Evolutionary conservation across 2,329 filamentous ascomycete species (phyloP), one percentile per base, ranked within the genome.

Genomic region (Thelonectria blattea): DNA sequence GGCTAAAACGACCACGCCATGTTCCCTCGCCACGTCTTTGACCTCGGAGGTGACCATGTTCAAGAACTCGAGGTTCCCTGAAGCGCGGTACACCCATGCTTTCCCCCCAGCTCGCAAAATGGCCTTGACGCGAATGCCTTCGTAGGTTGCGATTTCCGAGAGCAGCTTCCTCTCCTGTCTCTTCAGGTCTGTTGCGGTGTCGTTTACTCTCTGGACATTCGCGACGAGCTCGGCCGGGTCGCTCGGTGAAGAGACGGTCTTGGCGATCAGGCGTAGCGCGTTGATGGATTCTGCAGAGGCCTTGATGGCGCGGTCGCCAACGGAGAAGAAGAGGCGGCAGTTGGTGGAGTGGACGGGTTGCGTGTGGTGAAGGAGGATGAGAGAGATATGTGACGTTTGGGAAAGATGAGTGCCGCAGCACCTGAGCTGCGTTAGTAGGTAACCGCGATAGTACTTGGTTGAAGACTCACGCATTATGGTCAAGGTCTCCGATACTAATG

Each of bases 381-480:
- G 71, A 1, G 65, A 64, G 6, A 74, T 67, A 46, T 74, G 73
- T 0, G 73, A 74, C 2, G 73, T 74, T 42, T 73, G 71, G 0
- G 67, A 62, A 0, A 74, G 62, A 15, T 74, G 72, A 3, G 73
- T 74, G 3, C 72, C 72, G 3, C 72, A 74, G 47, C 72, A 74
- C 10, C 72, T 73, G 6, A 1, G 2, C 3, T 15, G 11, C 2
- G 18, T 62, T 3, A 62, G 59, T 22, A 10, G 61, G 58, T 20
- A 6, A 0, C 2, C 2, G 11, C 3, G 0, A 8, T 7, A 0
- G 2, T 6, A 5, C 10, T 0, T 3, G 5, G n/a, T 9, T 11
- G 5, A 3, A 14, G 7, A 65, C 71, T 5, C 20, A 71, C 72
- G 72, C 69, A 20, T 74, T 74, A 3, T 65, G 56, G n/a, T 74